These are phyloP conservation scores for Diatrype stigma DNA, from an alignment of 2,329 filamentous ascomycete genomes.

Conservation along the genomic window DNA sequence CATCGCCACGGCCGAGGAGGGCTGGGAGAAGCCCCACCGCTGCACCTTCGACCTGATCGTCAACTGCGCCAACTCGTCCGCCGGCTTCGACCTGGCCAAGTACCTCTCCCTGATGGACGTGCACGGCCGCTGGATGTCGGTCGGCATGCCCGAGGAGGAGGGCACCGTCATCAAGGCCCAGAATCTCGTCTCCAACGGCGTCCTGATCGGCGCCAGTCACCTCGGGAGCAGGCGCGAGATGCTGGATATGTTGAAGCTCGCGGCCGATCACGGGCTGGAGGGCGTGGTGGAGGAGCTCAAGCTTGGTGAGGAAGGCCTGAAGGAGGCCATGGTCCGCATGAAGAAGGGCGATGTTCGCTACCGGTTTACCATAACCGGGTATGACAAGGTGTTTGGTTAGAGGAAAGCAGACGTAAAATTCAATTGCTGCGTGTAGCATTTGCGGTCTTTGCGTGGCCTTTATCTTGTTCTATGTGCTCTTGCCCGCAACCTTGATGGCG, in stretches of 20 bases:
- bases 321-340: slow-evolving; percentile 55
- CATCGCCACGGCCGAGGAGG: slow-evolving; percentile 42
- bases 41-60: slow-evolving; percentile 52
- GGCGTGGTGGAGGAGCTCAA: slow-evolving; percentile 53
- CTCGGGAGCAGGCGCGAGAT: slow-evolving; percentile 55
- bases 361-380: slow-evolving; percentile 24
- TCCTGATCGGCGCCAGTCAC: slow-evolving; percentile 43
- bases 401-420: too few relatives aligned
- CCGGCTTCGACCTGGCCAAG: slow-evolving; percentile 54
- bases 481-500: too few relatives aligned
- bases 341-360: slow-evolving; percentile 50
- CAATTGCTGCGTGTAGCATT: too few relatives aligned
- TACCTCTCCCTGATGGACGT: slow-evolving; percentile 59
- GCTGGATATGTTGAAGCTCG: slow-evolving; percentile 57
- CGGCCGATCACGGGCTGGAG: slow-evolving; percentile 53
- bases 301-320: slow-evolving; percentile 48
- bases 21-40: slow-evolving; percentile 51
- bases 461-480: too few relatives aligned
- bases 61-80: slow-evolving; percentile 50
- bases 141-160: slow-evolving; percentile 61
- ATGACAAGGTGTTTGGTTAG: too few relatives aligned
- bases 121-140: slow-evolving; percentile 61
- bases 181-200: slow-evolving; percentile 52
- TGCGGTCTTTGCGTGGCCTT: too few relatives aligned
- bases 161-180: slow-evolving; percentile 46